Percentiles rank a stretch among this genome's conserved stretches.
phyloP scores from a whole-genome alignment of 768 basidiomycete genomes.

The Hericium coralloides region DNA sequence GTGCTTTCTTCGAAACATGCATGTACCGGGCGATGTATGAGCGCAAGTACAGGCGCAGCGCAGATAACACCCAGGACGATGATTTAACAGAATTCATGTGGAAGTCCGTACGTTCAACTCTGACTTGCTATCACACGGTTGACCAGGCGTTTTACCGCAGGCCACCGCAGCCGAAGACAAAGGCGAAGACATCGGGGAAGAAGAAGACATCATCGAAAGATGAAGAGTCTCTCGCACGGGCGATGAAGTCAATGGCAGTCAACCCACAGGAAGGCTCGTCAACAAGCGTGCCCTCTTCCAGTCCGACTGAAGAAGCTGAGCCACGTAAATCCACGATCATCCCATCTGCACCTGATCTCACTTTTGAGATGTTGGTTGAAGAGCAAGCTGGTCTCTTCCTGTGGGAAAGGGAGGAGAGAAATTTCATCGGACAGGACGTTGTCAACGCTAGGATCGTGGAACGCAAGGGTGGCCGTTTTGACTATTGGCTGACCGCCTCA shows the following conservation, averaged over 20 bases:
- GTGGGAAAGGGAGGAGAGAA: slow-evolving; percentile 45
- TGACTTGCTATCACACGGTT: background rate
- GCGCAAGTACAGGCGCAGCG: slow-evolving; percentile 71
- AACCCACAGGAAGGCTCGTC: background rate
- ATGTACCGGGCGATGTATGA: slow-evolving; percentile 97
- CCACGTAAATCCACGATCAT: slow-evolving; percentile 2
- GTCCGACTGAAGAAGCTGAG: background rate
- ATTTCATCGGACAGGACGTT: slow-evolving; percentile 43
- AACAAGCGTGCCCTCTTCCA: too few species aligned
- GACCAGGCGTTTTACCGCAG: background rate
- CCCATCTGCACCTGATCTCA: slow-evolving; percentile 8
- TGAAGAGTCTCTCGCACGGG: background rate
- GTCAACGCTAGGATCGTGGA: slow-evolving; percentile 39
- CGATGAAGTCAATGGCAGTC: background rate
- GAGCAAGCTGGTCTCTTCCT: slow-evolving; percentile 45
- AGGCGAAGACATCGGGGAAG: slow-evolving; percentile 9
- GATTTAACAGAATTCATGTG: slow-evolving; percentile 77
- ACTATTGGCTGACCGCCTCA: slow-evolving; percentile 52
- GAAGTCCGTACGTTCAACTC: slow-evolving; percentile 42
- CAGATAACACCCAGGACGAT: slow-evolving; percentile 55
- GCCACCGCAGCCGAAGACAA: slow-evolving; percentile 5
- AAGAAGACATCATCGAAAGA: slow-evolving; percentile 16
- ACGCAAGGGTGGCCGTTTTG: slow-evolving; percentile 34
- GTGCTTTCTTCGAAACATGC: slow-evolving; percentile 86
- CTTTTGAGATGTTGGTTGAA: slow-evolving; percentile 21